Evolutionary conservation across 495 filamentous ascomycete species (phyloP).

Genomic region (Aspergillus taichungensis): DNA sequence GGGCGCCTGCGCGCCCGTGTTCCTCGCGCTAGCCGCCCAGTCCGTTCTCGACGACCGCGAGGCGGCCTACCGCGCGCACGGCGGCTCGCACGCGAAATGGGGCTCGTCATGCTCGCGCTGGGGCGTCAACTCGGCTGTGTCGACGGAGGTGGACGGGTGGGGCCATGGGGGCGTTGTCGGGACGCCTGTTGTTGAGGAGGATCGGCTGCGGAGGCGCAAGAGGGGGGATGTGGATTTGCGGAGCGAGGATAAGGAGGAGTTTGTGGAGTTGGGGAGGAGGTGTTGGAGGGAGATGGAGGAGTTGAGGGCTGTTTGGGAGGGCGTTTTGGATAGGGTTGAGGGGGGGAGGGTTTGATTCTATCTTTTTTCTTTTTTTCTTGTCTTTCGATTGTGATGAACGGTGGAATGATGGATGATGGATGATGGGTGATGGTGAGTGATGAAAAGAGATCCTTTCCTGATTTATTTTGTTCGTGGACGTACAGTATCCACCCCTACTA

Average conservation of each 20-base stretch:
- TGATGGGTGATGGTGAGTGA: too few relatives aligned
- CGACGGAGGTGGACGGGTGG: slow-evolving; percentile 80
- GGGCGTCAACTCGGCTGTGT: slow-evolving; percentile 51
- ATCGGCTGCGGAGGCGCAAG: slow-evolving; percentile 44
- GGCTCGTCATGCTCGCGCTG: slow-evolving; percentile 56
- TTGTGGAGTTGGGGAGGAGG: slow-evolving; percentile 63
- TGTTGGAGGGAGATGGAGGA: slow-evolving; percentile 83
- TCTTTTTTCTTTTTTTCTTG: slow-evolving; percentile 1
- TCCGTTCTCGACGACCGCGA: slow-evolving; percentile 54
- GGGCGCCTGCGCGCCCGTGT: slow-evolving; percentile 68
- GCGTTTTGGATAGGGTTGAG: slow-evolving; percentile 39
- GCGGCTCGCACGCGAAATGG: slow-evolving; percentile 71
- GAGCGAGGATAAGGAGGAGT: slow-evolving; percentile 53
- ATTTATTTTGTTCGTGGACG: too few relatives aligned
- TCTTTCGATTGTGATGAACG: too few relatives aligned
- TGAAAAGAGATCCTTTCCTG: too few relatives aligned
- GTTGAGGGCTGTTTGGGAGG: slow-evolving; percentile 72
- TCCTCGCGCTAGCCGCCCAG: slow-evolving; percentile 67
- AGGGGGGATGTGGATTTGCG: slow-evolving; percentile 50
- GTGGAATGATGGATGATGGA: too few relatives aligned
- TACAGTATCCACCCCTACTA: too few relatives aligned
- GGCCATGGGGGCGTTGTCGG: slow-evolving; percentile 66
- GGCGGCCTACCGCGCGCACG: slow-evolving; percentile 26
- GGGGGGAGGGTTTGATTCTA: background rate
- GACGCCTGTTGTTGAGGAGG: slow-evolving; percentile 30